phyloP scores from a whole-genome alignment of 768 basidiomycete species.

The Rickenella mellea region DNA sequence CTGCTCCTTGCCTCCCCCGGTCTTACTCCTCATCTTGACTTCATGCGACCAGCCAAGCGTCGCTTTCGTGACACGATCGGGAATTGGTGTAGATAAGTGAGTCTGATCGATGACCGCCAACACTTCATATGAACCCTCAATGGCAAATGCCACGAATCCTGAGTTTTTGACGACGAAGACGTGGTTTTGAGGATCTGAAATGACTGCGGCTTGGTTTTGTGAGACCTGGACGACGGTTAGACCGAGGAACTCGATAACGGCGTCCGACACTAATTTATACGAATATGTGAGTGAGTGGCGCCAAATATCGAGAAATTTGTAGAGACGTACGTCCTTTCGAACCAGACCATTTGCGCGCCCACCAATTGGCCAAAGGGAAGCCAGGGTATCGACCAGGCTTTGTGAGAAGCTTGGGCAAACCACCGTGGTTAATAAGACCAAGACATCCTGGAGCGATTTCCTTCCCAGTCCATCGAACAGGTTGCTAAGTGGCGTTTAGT shows the following conservation, averaged over 20 bases:
- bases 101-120: slow-evolving; percentile 81
- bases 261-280: slow-evolving; percentile 54
- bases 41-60: slow-evolving; percentile 68
- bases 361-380: slow-evolving; percentile 75
- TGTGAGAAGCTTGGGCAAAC: slow-evolving; percentile 66
- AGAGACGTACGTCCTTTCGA: slow-evolving; percentile 54
- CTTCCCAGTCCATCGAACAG: slow-evolving; percentile 59
- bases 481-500: slow-evolving; percentile 24
- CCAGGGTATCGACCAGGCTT: slow-evolving; percentile 71
- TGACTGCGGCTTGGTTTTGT: slow-evolving; percentile 72
- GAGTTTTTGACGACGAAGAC: slow-evolving; percentile 75
- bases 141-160: slow-evolving; percentile 69
- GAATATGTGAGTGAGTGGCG: background rate
- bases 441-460: slow-evolving; percentile 65
- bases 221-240: slow-evolving; percentile 81
- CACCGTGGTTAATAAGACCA: slow-evolving; percentile 77
- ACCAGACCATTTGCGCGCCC: slow-evolving; percentile 68
- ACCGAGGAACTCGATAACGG: slow-evolving; percentile 72
- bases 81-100: slow-evolving; percentile 51
- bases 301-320: background rate
- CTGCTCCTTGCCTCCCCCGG: slow-evolving; percentile 31
- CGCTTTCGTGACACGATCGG: slow-evolving; percentile 52
- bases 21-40: slow-evolving; percentile 63
- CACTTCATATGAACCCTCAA: slow-evolving; percentile 70
- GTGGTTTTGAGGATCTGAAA: slow-evolving; percentile 71